phyloP scores from a whole-genome alignment of 1,284 basidiomycete genomes.

The Cutaneotrichosporon dermatis region DNA sequence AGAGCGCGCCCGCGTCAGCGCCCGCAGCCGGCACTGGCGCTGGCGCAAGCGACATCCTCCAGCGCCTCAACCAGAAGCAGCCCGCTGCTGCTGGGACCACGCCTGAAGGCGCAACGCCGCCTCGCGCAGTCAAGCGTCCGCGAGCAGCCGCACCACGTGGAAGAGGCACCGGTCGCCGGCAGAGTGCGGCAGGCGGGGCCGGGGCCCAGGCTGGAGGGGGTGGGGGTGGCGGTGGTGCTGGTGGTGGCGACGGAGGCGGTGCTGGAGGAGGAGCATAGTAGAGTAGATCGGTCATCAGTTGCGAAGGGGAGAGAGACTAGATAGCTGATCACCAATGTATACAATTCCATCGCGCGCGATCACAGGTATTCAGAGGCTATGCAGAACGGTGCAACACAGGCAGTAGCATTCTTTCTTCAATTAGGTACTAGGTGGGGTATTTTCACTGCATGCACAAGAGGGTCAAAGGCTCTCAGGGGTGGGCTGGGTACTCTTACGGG shows the following conservation, averaged over 20 bases:
- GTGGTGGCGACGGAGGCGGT: neutral
- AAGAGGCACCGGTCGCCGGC: constrained; percentile 13
- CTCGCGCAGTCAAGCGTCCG: constrained; percentile 15
- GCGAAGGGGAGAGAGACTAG: no score
- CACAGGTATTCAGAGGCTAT: no score
- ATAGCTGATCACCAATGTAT: no score
- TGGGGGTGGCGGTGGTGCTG: neutral
- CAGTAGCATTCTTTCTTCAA: no score
- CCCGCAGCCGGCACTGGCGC: neutral
- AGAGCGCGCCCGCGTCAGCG: neutral
- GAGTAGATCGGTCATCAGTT: no score
- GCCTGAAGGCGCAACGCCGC: neutral
- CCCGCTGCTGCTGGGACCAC: neutral
- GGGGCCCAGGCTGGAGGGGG: neutral
- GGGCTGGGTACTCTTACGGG: no score
- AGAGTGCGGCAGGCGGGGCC: constrained; percentile 3
- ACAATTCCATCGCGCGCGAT: no score
- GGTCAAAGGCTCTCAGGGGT: no score
- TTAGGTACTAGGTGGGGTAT: no score
- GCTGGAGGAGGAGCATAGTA: neutral
- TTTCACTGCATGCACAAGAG: no score
- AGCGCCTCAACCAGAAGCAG: constrained; percentile 7
- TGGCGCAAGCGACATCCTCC: constrained; percentile 11
- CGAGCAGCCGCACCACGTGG: constrained; percentile 9
- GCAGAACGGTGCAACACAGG: no score